Evolutionary conservation across 208 protist species (phyloP).

Genomic region (Trypanosoma rangeli): DNA sequence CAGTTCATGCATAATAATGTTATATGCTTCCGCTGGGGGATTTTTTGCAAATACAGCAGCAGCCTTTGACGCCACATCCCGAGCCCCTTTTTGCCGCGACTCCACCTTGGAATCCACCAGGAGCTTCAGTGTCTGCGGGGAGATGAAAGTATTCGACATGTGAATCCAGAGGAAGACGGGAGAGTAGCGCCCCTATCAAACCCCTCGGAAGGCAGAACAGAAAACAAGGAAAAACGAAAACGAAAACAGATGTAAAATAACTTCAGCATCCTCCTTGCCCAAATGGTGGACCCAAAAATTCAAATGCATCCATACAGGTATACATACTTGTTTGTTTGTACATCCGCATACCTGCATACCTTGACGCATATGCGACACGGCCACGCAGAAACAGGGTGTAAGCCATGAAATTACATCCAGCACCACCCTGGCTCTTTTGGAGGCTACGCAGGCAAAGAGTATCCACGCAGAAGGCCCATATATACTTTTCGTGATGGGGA

Average conservation of each 20-base stretch:
- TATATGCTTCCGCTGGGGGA: slow-evolving; percentile 42
- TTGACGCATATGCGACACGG: not conserved
- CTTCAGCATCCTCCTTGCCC: not conserved
- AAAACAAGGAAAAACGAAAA: slow-evolving; percentile 14
- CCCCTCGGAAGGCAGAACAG: not conserved
- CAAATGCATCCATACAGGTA: not conserved
- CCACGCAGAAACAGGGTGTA: not conserved
- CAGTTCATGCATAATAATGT: slow-evolving; percentile 31
- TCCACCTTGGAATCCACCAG: slow-evolving; percentile 67
- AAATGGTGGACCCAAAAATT: not conserved
- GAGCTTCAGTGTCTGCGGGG: slow-evolving; percentile 36
- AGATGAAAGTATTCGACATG: slow-evolving; percentile 48
- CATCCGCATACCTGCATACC: not conserved
- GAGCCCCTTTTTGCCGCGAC: slow-evolving; percentile 35
- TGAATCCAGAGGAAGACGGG: not conserved
- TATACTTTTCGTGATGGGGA: too few relatives aligned
- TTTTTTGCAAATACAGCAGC: slow-evolving; percentile 51
- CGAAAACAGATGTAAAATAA: not conserved
- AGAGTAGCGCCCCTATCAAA: not conserved
- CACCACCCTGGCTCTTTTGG: too few relatives aligned
- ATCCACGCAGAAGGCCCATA: too few relatives aligned
- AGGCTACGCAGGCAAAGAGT: too few relatives aligned
- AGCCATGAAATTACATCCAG: too few relatives aligned
- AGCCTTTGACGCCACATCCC: slow-evolving; percentile 37
- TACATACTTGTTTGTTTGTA: not conserved